These are phyloP conservation scores for Leishmania aethiopica DNA, from an alignment of 208 protist genomes.

Conservation along the genomic window DNA sequence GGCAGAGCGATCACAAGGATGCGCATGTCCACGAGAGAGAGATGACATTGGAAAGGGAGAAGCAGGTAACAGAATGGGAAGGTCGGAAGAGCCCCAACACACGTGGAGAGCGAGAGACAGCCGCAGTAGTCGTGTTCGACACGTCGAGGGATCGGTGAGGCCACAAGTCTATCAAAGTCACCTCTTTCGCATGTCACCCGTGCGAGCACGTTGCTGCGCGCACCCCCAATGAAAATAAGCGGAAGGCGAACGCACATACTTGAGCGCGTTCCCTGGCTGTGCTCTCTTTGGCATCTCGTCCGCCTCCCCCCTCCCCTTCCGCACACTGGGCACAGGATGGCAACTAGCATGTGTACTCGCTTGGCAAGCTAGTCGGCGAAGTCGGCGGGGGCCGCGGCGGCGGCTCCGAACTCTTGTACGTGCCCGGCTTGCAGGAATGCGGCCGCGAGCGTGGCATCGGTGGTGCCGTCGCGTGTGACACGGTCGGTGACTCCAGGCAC, in stretches of 20 bases:
- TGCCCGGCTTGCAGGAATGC: conserved; percentile 12
- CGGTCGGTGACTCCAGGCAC: conserved; percentile 4
- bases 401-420: neutral
- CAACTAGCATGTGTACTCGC: conserved; percentile 9
- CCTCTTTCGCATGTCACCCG: neutral
- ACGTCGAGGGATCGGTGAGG: neutral
- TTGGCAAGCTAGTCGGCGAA: conserved; percentile 6
- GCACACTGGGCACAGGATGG: neutral
- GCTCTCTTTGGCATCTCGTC: neutral
- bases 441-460: conserved; percentile 17
- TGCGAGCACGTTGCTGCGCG: neutral
- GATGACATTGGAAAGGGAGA: neutral
- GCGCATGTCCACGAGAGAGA: neutral
- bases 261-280: neutral
- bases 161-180: neutral
- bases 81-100: neutral
- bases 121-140: neutral
- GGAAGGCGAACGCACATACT: neutral
- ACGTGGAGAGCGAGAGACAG: neutral
- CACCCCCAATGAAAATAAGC: neutral
- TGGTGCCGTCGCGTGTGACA: neutral
- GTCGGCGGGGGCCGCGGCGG: conserved; percentile 10
- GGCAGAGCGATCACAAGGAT: neutral
- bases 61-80: neutral
- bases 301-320: neutral